Conservation (phyloP, 805 yeast species). For the Schwanniomyces vanrijiae region DNA sequence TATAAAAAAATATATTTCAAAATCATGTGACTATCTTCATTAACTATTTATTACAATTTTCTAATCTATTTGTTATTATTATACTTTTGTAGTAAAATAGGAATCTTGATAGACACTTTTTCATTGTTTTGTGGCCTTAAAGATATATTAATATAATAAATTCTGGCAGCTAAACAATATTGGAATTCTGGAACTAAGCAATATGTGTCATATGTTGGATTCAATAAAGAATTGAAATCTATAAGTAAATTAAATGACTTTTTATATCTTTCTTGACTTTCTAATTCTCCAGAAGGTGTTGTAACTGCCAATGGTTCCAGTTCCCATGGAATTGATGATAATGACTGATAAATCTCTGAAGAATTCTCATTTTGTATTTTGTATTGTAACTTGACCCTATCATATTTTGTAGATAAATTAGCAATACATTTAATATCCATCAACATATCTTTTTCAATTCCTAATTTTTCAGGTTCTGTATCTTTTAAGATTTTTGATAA, state of each 20-base stretch:
- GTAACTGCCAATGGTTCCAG: slow-evolving; percentile 7
- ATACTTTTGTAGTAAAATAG: slow-evolving; percentile 23
- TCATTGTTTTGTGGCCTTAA: slow-evolving; percentile 25
- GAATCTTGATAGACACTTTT: slow-evolving; percentile 23
- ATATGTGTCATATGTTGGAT: slow-evolving; percentile 21
- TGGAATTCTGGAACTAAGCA: slow-evolving; percentile 41
- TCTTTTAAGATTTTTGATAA: slow-evolving; percentile 22
- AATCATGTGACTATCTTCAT: background rate
- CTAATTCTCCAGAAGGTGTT: slow-evolving; percentile 8
- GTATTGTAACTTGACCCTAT: slow-evolving; percentile 20
- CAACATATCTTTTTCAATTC: slow-evolving; percentile 24
- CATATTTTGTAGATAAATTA: slow-evolving; percentile 27
- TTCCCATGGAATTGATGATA: slow-evolving; percentile 20
- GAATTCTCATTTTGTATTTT: slow-evolving; percentile 1
- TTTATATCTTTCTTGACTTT: slow-evolving; percentile 15
- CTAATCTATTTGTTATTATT: background rate
- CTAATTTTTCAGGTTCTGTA: slow-evolving; percentile 22
- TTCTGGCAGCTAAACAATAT: slow-evolving; percentile 30
- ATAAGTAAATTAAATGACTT: slow-evolving; percentile 23
- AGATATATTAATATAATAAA: slow-evolving; percentile 30
- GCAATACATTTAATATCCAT: slow-evolving; percentile 33
- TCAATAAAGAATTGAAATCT: slow-evolving; percentile 25
- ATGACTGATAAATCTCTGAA: slow-evolving; percentile 1
- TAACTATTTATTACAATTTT: background rate
- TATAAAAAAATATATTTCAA: background rate